A percentile compares a stretch with the other conserved stretches of the same genome.
Conservation (phyloP, 768 basidiomycete species). For the Lactarius sanguifluus region DNA sequence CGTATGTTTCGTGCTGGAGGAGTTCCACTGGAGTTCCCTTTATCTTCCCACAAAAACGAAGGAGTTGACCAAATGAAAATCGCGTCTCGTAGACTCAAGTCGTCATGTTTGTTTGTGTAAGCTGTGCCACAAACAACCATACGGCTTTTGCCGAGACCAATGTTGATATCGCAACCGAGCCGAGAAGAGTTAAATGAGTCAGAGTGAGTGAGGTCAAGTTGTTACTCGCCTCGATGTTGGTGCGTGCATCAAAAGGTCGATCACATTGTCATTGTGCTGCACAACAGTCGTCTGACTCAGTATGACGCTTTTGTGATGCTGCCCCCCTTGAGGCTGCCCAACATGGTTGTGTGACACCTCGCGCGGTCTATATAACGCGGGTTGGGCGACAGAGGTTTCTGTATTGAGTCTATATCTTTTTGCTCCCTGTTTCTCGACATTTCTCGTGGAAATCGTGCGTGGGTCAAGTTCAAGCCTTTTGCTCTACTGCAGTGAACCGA, state of each 20-base stretch:
- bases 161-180: neutral
- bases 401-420: slow-evolving; percentile 1
- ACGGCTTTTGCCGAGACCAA: neutral
- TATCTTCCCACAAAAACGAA: no score
- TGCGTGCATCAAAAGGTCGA: slow-evolving; percentile 16
- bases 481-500: neutral
- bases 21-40: no score
- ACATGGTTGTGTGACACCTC: neutral
- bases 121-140: neutral
- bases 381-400: neutral
- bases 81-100: no score
- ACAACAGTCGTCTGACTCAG: slow-evolving; percentile 7
- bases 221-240: slow-evolving; percentile 6
- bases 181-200: neutral
- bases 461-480: neutral
- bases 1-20: no score
- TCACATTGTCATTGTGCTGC: neutral
- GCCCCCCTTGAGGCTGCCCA: slow-evolving; percentile 4
- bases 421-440: neutral
- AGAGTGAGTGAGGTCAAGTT: neutral
- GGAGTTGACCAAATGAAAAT: no score
- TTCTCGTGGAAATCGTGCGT: neutral
- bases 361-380: slow-evolving; percentile 14
- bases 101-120: neutral
- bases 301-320: slow-evolving; percentile 10